A percentile compares a stretch with the other conserved stretches of the same genome.
Conservation (phyloP, 805 yeast genomes). For the Starmerella apicola region DNA sequence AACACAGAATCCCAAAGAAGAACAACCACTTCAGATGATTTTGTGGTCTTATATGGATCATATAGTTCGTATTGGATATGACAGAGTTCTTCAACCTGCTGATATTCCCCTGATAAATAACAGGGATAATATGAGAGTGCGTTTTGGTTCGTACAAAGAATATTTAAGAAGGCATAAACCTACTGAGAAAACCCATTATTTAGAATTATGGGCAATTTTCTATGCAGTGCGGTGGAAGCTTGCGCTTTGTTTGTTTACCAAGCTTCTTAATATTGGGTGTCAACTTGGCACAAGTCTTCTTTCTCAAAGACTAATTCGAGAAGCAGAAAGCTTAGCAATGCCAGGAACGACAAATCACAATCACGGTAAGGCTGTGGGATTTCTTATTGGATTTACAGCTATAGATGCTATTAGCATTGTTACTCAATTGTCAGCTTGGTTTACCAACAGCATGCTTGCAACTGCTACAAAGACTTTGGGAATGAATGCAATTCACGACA, state of each 20-base stretch:
- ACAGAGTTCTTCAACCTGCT: conserved; percentile 15
- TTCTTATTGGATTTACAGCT: conserved; percentile 52
- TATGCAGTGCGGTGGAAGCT: conserved; percentile 17
- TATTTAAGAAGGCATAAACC: conserved; percentile 10
- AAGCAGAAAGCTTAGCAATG: conserved; percentile 13
- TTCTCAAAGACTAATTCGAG: conserved; percentile 11
- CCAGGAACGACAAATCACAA: too few relatives aligned
- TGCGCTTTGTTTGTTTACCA: conserved; percentile 2
- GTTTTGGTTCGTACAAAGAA: conserved; percentile 10
- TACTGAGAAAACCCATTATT: conserved; percentile 5
- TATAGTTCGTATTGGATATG: conserved; percentile 29
- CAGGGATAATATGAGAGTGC: conserved; percentile 9
- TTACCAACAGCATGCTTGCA: conserved; percentile 49
- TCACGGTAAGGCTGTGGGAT: conserved; percentile 57
- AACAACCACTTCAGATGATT: conserved; percentile 29
- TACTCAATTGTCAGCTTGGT: conserved; percentile 48
- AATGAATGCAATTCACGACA: conserved; percentile 55
- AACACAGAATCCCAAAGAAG: conserved; percentile 10
- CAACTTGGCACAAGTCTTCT: conserved; percentile 16
- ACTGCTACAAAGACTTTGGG: conserved; percentile 58
- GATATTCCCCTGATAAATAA: conserved; percentile 17
- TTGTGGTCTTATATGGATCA: conserved; percentile 46
- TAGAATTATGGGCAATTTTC: conserved; percentile 16
- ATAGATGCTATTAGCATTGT: conserved; percentile 40
- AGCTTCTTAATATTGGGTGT: conserved; percentile 5